Base-by-base conservation (phyloP, 2,329 filamentous ascomycete species). In the Aspergillus felis region DNA sequence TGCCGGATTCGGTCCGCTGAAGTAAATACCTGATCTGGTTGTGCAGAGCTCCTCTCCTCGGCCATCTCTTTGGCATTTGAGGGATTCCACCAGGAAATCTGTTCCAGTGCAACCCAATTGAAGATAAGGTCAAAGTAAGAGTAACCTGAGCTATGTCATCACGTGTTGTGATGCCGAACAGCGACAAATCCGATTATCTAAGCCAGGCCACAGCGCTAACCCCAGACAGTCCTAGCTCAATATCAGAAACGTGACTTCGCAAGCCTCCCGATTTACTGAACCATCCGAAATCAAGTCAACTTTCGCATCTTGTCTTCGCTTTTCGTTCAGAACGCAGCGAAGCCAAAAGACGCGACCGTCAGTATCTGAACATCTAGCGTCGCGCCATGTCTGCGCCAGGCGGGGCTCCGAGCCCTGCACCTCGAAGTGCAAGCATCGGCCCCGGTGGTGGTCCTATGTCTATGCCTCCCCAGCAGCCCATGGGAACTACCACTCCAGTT, bases 1-100 rank as follows among this genome's bases (percentile, higher is more conserved):
- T 95, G 90, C 57, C 87, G 81, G 62, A 96, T 91, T 62, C 89
- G 90, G 71, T 95, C 89, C 44, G 88, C 83, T 35, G 88, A 83
- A 9, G 86, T 89, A 64, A 92, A 89, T n/a, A 65, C 68, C 46
- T 70, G 62, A 53, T 71, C 64, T 7, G 68, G 58, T 50, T 69
- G 61, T 29, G 63, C 53, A 44, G 62, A 53, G 9, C 61, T 55
- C 54, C 66, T 67, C 35, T 55, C 44, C 29, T 67, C 64, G 6
- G 61, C 41, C 70, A 72, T 72, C 25, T 35, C 61, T 53, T 17
- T 54, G 22, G n/a, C 24, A 22, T 47, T 14, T 14, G n/a, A 24
- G 24, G 44, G 14, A 24, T 47, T 25, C 5, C 44, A 14, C 44
- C 22, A 2, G 44, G 10, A 47, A 27, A 24, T 52, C 14, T 51